phyloP scores from a whole-genome alignment of 2,329 filamentous ascomycete species.

The Verticillium nonalfalfae region DNA sequence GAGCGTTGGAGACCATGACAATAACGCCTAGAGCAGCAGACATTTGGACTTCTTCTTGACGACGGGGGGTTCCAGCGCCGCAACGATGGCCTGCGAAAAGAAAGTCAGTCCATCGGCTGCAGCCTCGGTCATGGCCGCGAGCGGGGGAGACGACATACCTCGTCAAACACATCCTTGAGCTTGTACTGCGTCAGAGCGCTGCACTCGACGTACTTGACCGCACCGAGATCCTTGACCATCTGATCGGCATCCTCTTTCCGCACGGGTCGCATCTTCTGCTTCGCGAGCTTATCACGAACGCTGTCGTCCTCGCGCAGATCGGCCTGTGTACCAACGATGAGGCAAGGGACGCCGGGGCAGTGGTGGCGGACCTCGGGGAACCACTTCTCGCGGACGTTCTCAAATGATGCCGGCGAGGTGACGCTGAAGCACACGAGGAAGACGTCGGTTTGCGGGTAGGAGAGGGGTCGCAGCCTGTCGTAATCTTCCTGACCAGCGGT shows the following conservation, averaged over 20 bases:
- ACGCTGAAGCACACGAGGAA: slow-evolving; percentile 99
- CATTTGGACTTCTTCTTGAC: slow-evolving; percentile 75
- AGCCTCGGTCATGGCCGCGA: slow-evolving; percentile 1
- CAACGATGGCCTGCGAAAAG: slow-evolving; percentile 74
- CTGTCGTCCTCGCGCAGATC: slow-evolving; percentile 86
- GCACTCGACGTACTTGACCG: slow-evolving; percentile 98
- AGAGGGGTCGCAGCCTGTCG: slow-evolving; percentile 90
- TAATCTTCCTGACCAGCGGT: slow-evolving; percentile 99
- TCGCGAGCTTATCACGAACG: slow-evolving; percentile 84
- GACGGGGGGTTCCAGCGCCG: slow-evolving; percentile 80
- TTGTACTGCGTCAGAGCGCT: slow-evolving; percentile 97
- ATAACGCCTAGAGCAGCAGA: slow-evolving; percentile 51
- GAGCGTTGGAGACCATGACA: slow-evolving; percentile 3
- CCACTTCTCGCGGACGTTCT: slow-evolving; percentile 99
- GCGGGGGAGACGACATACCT: slow-evolving; percentile 53
- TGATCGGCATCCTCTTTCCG: slow-evolving; percentile 87
- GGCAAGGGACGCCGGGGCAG: slow-evolving; percentile 93
- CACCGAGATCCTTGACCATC: slow-evolving; percentile 96
- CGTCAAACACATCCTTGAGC: slow-evolving; percentile 98
- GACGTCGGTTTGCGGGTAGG: slow-evolving; percentile 97
- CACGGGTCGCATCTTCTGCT: slow-evolving; percentile 95
- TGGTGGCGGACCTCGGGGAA: slow-evolving; percentile 98
- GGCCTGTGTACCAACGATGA: slow-evolving; percentile 96
- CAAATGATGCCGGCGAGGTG: slow-evolving; percentile 93
- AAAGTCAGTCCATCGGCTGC: slow-evolving; percentile 10